phyloP scores from a whole-genome alignment of 139 green algal genomes.

The Chlorella ohadii region DNA sequence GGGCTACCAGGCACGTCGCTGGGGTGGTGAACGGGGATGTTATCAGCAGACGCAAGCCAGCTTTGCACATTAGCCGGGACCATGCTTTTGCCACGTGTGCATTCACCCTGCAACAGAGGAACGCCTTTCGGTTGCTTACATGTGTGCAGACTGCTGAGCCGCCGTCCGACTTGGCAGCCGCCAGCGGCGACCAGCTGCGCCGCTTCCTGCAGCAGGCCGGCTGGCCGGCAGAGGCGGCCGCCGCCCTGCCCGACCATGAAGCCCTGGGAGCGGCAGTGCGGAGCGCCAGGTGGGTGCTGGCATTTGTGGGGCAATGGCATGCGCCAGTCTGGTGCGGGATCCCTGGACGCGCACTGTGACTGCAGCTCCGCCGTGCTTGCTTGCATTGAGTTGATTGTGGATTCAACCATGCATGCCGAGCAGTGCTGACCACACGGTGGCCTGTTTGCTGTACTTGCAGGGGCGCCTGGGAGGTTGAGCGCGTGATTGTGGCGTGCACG shows the following conservation, averaged over 20 bases:
- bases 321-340: no score
- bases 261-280: constrained; percentile 17
- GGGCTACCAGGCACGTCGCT: background rate
- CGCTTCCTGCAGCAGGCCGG: constrained; percentile 42
- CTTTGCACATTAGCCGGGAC: no score
- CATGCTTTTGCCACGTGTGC: no score
- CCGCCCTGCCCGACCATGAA: background rate
- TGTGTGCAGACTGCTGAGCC: constrained; percentile 13
- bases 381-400: no score
- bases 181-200: constrained; percentile 27
- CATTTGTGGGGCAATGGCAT: no score
- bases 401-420: no score
- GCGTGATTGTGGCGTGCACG: constrained; percentile 35
- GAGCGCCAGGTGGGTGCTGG: background rate
- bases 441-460: background rate
- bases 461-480: constrained; percentile 35
- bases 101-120: no score
- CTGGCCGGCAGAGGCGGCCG: background rate
- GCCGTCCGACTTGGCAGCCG: constrained; percentile 4
- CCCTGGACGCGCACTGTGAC: no score
- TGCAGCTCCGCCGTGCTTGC: no score
- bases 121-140: no score
- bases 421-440: background rate
- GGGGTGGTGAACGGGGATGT: no score
- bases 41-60: no score